These are phyloP conservation scores for Trichoderma reesei DNA, from an alignment of 495 filamentous ascomycete species.

Conservation along the genomic window DNA sequence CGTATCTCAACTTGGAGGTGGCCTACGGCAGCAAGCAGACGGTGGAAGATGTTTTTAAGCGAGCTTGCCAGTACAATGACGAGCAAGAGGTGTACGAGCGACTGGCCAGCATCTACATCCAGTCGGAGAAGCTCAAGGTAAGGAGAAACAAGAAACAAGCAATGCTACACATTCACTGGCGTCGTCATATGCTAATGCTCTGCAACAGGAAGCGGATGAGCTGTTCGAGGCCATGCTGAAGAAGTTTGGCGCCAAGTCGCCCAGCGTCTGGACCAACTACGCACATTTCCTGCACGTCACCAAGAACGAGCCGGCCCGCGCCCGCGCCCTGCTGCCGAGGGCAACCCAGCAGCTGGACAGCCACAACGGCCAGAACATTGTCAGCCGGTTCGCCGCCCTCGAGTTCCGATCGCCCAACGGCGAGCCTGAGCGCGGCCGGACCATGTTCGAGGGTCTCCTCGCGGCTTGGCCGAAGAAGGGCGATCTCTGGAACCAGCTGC, in stretches of 20 bases:
- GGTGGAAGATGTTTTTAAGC: conserved; percentile 81
- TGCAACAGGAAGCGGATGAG: conserved; percentile 68
- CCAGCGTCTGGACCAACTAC: conserved; percentile 85
- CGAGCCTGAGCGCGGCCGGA: conserved; percentile 83
- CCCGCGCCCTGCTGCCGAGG: conserved; percentile 70
- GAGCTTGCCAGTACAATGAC: conserved; percentile 90
- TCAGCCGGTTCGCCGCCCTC: conserved; percentile 77
- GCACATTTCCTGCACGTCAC: conserved; percentile 80
- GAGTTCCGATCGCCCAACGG: conserved; percentile 81
- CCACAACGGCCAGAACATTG: conserved; percentile 64
- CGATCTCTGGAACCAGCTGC: conserved; percentile 83
- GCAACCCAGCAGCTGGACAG: conserved; percentile 71
- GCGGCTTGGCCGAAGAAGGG: conserved; percentile 76
- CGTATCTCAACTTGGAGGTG: conserved; percentile 86
- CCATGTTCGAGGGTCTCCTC: conserved; percentile 83
- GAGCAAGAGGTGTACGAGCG: conserved; percentile 82
- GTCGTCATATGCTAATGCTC: conserved; percentile 8
- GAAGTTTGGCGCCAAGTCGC: conserved; percentile 71
- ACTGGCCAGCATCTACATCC: conserved; percentile 87
- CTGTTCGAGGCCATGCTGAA: conserved; percentile 79
- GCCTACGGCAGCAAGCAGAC: conserved; percentile 77
- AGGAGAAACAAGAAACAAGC: too few relatives aligned
- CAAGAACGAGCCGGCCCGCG: conserved; percentile 55
- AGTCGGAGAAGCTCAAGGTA: conserved; percentile 67
- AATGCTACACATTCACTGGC: too few relatives aligned